These are phyloP conservation scores for Haplographium delicatum DNA, from an alignment of 495 filamentous ascomycete genomes.

Conservation along the genomic window DNA sequence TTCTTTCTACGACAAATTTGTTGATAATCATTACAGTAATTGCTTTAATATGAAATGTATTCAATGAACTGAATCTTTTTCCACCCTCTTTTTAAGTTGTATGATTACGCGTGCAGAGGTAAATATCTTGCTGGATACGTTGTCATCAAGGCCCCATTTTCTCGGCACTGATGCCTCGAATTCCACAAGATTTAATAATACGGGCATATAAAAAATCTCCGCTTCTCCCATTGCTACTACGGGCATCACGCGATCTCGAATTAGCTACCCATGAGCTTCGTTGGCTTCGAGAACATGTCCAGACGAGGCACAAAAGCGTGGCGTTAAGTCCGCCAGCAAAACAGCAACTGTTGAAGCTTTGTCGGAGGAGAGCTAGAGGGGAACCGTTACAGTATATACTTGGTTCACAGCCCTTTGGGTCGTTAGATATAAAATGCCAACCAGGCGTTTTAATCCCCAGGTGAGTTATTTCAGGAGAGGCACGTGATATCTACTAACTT, in stretches of 20 bases:
- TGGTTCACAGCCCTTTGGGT: constrained; percentile 82
- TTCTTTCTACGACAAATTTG: neutral
- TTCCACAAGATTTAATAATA: constrained; percentile 54
- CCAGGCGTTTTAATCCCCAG: constrained; percentile 81
- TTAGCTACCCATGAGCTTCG: constrained; percentile 75
- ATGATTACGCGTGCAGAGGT: neutral
- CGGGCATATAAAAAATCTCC: constrained; percentile 50
- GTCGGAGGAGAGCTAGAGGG: constrained; percentile 53
- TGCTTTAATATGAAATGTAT: neutral
- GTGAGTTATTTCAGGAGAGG: constrained; percentile 32
- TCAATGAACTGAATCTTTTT: too few species aligned
- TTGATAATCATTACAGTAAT: neutral
- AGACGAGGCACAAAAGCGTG: constrained; percentile 10
- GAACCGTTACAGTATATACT: constrained; percentile 86
- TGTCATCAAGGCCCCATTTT: neutral
- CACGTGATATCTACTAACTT: constrained; percentile 10
- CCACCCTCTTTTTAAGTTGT: too few species aligned
- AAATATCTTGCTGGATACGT: neutral
- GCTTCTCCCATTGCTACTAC: constrained; percentile 62
- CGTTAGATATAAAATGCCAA: constrained; percentile 69
- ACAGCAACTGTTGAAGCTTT: constrained; percentile 41
- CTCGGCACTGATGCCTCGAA: constrained; percentile 64
- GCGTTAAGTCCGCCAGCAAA: neutral
- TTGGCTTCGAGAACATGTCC: constrained; percentile 73
- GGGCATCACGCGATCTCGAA: constrained; percentile 52